A percentile compares a stretch with the other conserved stretches of the same genome.
phyloP scores from a whole-genome alignment of 1,139 yeast genomes.

The Hyphopichia pseudoburtonii region DNA sequence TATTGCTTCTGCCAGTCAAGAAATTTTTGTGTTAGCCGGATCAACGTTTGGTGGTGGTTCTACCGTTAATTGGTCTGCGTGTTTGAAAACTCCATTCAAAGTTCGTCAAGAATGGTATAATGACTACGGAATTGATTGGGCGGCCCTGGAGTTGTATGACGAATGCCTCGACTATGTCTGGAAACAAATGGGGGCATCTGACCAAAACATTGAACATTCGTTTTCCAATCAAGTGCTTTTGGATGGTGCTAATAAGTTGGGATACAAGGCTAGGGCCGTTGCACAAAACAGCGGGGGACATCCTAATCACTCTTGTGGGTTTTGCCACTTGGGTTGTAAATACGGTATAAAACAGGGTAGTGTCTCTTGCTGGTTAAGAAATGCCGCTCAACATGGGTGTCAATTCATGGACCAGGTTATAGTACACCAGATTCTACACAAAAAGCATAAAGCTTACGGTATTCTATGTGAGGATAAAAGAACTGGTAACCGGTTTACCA shows the following conservation, averaged over 20 bases:
- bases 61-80: conserved; percentile 64
- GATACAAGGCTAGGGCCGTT: conserved; percentile 41
- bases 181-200: conserved; percentile 51
- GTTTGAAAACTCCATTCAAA: conserved; percentile 51
- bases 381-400: conserved; percentile 50
- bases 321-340: conserved; percentile 55
- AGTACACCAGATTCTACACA: conserved; percentile 42
- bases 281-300: conserved; percentile 55
- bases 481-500: conserved; percentile 31
- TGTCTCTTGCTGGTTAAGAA: conserved; percentile 51
- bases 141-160: conserved; percentile 44
- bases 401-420: conserved; percentile 49
- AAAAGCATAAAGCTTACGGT: conserved; percentile 46
- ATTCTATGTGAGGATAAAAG: conserved; percentile 33
- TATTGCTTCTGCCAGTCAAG: conserved; percentile 33
- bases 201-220: conserved; percentile 45
- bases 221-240: conserved; percentile 46
- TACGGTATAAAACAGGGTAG: conserved; percentile 59
- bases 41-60: conserved; percentile 62
- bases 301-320: conserved; percentile 48
- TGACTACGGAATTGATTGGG: conserved; percentile 50
- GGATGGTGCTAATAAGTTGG: conserved; percentile 49
- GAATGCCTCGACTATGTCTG: conserved; percentile 49
- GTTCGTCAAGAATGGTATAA: conserved; percentile 59
- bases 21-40: conserved; percentile 49